Evolutionary conservation across 2,329 filamentous ascomycete genomes (phyloP), one percentile per base, ranked within the genome.

Genomic region (Arthroderma sp.): DNA sequence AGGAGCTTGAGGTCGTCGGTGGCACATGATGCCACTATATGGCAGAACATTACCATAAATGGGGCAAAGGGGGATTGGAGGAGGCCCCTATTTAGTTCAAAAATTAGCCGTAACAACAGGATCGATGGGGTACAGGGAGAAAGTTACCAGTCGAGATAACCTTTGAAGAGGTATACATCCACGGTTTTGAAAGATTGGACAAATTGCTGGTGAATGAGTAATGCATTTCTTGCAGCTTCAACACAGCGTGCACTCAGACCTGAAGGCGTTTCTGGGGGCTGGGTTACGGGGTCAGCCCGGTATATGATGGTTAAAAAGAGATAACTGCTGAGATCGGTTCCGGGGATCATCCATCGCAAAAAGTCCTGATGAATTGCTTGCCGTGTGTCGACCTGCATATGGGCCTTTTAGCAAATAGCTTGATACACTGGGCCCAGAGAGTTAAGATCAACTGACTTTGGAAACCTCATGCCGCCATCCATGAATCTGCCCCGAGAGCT

Each of bases 1-100:
- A 83, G 65, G 1, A 72, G 67, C 29, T 61, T 53, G 4, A 83
- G 65, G 50, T 83, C 78, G 6, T 59, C 58, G 15, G 63, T 59
- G 28, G 69, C 60, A 4, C 72, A 70, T 0, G 73, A 72, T 53
- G 79, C 74, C 33, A 72, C 67, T 1, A 62, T 59, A 44, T 71
- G 64, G 52, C 67, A 69, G 52, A 71, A 71, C 6, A 70, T 56
- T 1, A 71, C 67, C 6, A 71, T 69, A 46, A 71, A 72, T 0
- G 69, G 69, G 33, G 69, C 67, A 50, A 72, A 72, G 0, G 69
- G 69, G 4, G 66, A 62, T 51, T 69, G 57, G 5, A 68, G 56
- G 15, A 66, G 55, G 4, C 57, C 56, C 62, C 64, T 64, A 38
- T 6, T 36, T 9, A 27, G 22, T 9, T 9, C 10, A 29, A n/a